Conservation (phyloP, 345 rosid species). For the Lepidium africanum region DNA sequence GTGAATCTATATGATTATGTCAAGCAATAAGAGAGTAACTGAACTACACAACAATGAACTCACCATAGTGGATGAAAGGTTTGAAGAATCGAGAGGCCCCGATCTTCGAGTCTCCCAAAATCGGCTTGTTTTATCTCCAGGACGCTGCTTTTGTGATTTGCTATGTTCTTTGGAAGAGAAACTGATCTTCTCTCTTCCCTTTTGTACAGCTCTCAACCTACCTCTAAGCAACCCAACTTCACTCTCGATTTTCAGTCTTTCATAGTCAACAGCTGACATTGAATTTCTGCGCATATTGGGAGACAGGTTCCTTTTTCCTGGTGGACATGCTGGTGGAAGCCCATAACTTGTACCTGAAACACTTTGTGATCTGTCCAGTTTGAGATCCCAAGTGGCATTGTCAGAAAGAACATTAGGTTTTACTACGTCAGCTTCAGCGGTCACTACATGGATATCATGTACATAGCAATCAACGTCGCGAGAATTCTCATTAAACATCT, state of each 20-base stretch:
- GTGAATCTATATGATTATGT: not conserved
- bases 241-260: conserved; percentile 53
- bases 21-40: not conserved
- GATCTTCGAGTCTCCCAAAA: conserved; percentile 40
- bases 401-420: conserved; percentile 11
- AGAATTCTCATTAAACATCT: conserved; percentile 14
- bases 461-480: conserved; percentile 13
- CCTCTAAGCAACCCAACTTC: conserved; percentile 68
- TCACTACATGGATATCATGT: conserved; percentile 45
- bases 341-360: conserved; percentile 34
- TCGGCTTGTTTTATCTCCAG: conserved; percentile 37
- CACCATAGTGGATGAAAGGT: conserved; percentile 21
- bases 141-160: conserved; percentile 32
- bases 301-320: conserved; percentile 21
- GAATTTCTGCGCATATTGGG: conserved; percentile 51
- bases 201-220: conserved; percentile 42
- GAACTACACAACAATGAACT: not conserved
- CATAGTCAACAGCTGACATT: conserved; percentile 66
- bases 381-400: not conserved
- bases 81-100: not conserved
- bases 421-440: conserved; percentile 21
- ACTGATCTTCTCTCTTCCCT: conserved; percentile 52
- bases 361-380: conserved; percentile 34
- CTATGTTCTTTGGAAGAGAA: conserved; percentile 32
- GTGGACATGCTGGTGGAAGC: conserved; percentile 27